Evolutionary conservation across 352 stramenopile genomes (phyloP).

Genomic region (Thraustochytrium aureum): DNA sequence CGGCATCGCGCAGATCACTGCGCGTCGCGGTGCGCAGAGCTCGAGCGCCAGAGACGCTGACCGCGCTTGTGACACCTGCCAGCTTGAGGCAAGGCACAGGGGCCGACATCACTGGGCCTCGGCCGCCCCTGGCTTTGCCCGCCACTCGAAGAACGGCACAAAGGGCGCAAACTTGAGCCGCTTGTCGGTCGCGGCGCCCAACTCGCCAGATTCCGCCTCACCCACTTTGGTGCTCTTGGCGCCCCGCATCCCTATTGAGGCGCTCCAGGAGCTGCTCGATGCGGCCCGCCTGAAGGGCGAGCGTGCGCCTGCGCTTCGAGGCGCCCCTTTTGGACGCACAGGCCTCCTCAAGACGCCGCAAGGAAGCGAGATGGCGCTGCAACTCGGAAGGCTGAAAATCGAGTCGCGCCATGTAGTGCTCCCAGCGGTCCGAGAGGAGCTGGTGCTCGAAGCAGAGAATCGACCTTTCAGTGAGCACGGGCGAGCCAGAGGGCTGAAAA

Average conservation of each 20-base stretch:
- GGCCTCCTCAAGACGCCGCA: neutral
- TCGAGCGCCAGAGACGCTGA: neutral
- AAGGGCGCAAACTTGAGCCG: slow-evolving; percentile 22
- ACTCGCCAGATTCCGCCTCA: too few relatives aligned
- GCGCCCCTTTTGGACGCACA: neutral
- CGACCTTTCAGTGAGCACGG: neutral
- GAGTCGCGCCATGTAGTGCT: slow-evolving; percentile 6
- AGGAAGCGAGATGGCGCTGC: neutral
- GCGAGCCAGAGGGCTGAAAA: neutral
- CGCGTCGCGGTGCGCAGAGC: neutral
- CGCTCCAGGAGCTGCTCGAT: slow-evolving; percentile 11
- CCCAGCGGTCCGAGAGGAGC: slow-evolving; percentile 27
- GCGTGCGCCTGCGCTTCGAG: neutral
- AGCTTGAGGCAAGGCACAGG: neutral
- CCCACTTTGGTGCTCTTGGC: too few relatives aligned
- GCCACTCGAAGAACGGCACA: slow-evolving; percentile 40
- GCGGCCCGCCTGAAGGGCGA: slow-evolving; percentile 19
- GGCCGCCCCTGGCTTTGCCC: neutral
- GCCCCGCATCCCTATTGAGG: too few relatives aligned
- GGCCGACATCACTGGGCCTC: neutral
- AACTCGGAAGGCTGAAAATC: neutral
- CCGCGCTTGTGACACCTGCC: neutral
- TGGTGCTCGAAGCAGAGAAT: slow-evolving; percentile 45
- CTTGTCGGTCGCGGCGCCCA: too few relatives aligned
- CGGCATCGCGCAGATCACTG: neutral